phyloP scores from a whole-genome alignment of 2,329 filamentous ascomycete species.

The Mariannaea sp. region DNA sequence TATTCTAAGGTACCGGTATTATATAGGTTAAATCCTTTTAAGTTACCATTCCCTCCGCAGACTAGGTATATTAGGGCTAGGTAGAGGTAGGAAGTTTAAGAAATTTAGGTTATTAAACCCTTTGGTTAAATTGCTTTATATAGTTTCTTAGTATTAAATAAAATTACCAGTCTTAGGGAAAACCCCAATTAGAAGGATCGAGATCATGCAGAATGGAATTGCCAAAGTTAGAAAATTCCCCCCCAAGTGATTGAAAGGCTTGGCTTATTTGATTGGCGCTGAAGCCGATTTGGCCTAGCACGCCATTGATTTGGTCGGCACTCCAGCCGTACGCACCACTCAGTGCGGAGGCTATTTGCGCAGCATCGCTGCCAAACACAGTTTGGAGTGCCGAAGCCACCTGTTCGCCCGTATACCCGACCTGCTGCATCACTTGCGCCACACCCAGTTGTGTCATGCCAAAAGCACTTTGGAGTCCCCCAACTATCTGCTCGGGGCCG shows the following conservation, averaged over 20 bases:
- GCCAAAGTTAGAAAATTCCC: neutral
- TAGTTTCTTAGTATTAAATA: neutral
- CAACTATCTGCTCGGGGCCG: neutral
- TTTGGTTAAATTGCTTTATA: too few species aligned
- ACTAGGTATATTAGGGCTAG: too few species aligned
- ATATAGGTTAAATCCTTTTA: too few species aligned
- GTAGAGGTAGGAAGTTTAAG: too few species aligned
- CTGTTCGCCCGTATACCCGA: neutral
- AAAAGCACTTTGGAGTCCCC: constrained; percentile 1
- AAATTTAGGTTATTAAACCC: too few species aligned
- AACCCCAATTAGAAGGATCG: neutral
- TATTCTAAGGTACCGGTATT: too few species aligned
- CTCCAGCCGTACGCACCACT: neutral
- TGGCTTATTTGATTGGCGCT: neutral
- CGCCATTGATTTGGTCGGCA: neutral
- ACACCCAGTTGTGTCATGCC: neutral
- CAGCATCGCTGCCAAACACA: neutral
- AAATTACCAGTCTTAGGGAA: neutral
- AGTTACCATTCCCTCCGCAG: too few species aligned
- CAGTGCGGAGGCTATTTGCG: constrained; percentile 6
- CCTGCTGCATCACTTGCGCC: constrained; percentile 1
- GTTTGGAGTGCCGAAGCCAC: neutral
- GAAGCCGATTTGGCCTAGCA: constrained; percentile 2
- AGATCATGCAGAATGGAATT: neutral
- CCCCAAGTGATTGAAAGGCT: neutral